These are phyloP conservation scores for Malus hybrid DNA, from an alignment of 331 rosid species.

Conservation along the genomic window DNA sequence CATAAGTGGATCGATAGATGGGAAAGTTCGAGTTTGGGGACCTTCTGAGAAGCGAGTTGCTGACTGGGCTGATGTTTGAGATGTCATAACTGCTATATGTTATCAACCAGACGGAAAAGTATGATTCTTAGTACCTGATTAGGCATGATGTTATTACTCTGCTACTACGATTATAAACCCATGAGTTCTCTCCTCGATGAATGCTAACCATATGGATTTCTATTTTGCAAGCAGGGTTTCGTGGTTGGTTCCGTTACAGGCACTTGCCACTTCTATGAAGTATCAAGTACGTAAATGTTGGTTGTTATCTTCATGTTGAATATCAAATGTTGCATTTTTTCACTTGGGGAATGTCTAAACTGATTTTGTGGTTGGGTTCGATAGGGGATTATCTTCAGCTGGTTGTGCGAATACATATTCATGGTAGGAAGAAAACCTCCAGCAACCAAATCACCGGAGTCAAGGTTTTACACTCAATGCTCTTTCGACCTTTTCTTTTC, in stretches of 20 bases:
- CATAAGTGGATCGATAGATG: constrained; percentile 89
- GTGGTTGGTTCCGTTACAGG: constrained; percentile 71
- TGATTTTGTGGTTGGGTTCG: constrained; percentile 6
- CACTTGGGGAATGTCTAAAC: constrained; percentile 10
- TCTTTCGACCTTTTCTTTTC: not conserved
- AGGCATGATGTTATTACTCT: not conserved
- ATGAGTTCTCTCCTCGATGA: not conserved
- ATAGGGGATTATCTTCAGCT: constrained; percentile 51
- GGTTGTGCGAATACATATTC: constrained; percentile 37
- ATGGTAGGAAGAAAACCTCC: constrained; percentile 50
- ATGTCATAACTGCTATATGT: constrained; percentile 73
- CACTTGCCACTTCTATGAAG: constrained; percentile 53
- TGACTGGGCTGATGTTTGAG: constrained; percentile 75
- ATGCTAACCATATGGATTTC: not conserved
- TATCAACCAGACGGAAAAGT: constrained; percentile 79
- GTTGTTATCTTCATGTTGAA: not conserved
- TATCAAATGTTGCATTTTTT: not conserved
- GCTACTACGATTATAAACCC: not conserved
- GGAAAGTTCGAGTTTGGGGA: constrained; percentile 88
- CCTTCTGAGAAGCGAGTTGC: constrained; percentile 58
- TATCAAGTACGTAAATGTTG: constrained; percentile 51
- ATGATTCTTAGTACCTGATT: constrained; percentile 14
- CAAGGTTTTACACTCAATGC: constrained; percentile 43
- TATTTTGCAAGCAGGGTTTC: constrained; percentile 54
- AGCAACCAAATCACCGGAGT: constrained; percentile 79